phyloP scores from a whole-genome alignment of 345 rosid genomes.

The Dipteronia dyeriana region DNA sequence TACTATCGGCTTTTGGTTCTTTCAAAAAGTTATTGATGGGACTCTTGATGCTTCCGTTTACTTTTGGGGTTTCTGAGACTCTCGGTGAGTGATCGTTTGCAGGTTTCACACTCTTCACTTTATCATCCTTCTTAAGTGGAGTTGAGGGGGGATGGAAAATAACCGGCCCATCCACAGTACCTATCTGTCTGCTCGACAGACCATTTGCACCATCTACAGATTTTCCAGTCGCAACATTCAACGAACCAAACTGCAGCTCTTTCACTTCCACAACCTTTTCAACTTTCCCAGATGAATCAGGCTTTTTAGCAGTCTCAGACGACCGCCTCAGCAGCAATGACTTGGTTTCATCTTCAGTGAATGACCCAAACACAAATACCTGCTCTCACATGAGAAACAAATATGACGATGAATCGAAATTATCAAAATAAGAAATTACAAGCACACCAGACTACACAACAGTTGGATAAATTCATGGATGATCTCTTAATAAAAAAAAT shows the following conservation, averaged over 20 bases:
- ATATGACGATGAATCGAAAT: constrained; percentile 5
- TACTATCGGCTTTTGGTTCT: constrained; percentile 31
- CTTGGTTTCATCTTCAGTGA: constrained; percentile 85
- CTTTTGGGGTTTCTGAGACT: constrained; percentile 27
- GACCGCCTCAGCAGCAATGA: constrained; percentile 47
- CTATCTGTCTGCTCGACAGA: constrained; percentile 28
- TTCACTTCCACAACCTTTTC: constrained; percentile 45
- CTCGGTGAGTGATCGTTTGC: constrained; percentile 24
- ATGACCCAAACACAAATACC: constrained; percentile 81
- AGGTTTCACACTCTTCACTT: constrained; percentile 23
- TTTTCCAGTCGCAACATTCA: constrained; percentile 34
- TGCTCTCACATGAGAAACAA: constrained; percentile 27
- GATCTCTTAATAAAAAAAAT: background rate
- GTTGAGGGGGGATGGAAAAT: constrained; percentile 40
- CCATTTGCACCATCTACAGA: constrained; percentile 42
- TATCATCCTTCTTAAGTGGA: constrained; percentile 33
- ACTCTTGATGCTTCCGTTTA: constrained; percentile 47
- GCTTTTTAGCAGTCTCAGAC: constrained; percentile 45
- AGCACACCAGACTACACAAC: background rate
- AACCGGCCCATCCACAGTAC: constrained; percentile 35
- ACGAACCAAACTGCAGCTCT: constrained; percentile 57
- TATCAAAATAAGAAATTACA: background rate
- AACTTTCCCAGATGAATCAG: constrained; percentile 38
- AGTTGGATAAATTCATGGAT: background rate
- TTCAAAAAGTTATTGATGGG: constrained; percentile 50